Percentiles rank a stretch among this genome's conserved stretches.
Evolutionary conservation across 768 basidiomycete species (phyloP).

Genomic region (Russula emetica): DNA sequence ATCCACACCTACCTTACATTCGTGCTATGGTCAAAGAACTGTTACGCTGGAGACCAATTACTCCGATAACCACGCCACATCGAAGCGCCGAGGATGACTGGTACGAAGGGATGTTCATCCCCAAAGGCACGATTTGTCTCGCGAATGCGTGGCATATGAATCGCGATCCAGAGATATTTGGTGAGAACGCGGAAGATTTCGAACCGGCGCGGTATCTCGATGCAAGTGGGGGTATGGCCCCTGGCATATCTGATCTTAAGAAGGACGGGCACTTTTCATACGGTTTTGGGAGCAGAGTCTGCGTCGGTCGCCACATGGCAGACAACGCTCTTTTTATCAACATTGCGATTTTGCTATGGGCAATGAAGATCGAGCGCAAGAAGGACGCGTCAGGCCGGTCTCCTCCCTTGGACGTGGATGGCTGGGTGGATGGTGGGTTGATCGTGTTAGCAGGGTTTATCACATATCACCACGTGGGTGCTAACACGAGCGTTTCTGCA

Average conservation of each 20-base stretch:
- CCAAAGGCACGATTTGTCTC: slow-evolving; percentile 35
- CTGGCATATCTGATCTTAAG: slow-evolving; percentile 28
- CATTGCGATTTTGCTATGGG: slow-evolving; percentile 33
- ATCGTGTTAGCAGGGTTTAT: not conserved
- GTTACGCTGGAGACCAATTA: not conserved
- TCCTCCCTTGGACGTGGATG: slow-evolving; percentile 8
- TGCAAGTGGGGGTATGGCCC: slow-evolving; percentile 21
- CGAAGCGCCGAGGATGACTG: slow-evolving; percentile 5
- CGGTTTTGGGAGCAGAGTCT: slow-evolving; percentile 31
- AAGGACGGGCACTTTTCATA: slow-evolving; percentile 26
- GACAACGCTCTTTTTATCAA: slow-evolving; percentile 35
- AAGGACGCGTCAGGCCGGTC: slow-evolving; percentile 2
- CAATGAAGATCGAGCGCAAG: slow-evolving; percentile 22
- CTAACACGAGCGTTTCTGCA: not conserved
- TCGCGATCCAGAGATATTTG: slow-evolving; percentile 31
- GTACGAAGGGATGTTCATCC: slow-evolving; percentile 21
- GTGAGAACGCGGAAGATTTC: slow-evolving; percentile 28
- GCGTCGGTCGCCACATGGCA: slow-evolving; percentile 10
- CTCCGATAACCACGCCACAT: not conserved
- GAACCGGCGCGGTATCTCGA: slow-evolving; percentile 31
- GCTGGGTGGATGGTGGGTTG: slow-evolving; percentile 2
- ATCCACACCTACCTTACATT: slow-evolving; percentile 6
- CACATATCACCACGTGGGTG: not conserved
- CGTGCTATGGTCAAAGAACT: slow-evolving; percentile 10
- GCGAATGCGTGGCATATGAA: slow-evolving; percentile 32